These are phyloP conservation scores for Venturia pyrina DNA, from an alignment of 2,329 filamentous ascomycete genomes.

Conservation along the genomic window DNA sequence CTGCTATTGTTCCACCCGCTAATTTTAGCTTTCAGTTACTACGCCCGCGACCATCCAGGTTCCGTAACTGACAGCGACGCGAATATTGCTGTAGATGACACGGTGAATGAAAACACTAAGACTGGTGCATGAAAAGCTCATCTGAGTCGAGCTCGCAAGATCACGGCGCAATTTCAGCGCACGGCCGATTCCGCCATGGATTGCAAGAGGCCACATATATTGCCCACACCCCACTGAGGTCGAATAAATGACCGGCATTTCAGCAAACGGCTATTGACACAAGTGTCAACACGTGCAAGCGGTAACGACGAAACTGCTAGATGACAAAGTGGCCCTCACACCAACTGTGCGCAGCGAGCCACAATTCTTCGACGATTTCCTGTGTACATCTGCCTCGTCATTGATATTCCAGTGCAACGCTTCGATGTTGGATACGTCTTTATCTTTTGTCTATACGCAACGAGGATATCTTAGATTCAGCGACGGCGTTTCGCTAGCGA, in stretches of 20 bases:
- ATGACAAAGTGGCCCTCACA: too few species aligned
- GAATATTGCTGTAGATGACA: neutral
- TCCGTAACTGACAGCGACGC: too few species aligned
- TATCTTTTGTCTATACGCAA: neutral
- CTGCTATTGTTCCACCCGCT: neutral
- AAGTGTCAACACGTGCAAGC: neutral
- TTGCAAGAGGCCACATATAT: neutral
- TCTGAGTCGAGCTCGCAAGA: neutral
- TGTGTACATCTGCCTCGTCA: neutral
- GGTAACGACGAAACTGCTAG: too few species aligned
- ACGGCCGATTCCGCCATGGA: neutral
- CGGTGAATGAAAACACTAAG: neutral
- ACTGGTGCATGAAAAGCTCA: neutral
- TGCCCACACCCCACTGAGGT: neutral
- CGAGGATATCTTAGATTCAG: neutral
- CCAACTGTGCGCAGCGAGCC: too few species aligned
- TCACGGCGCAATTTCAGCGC: neutral
- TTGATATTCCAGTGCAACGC: neutral
- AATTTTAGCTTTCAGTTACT: neutral
- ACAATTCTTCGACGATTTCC: neutral
- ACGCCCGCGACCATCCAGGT: neutral
- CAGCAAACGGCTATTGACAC: neutral
- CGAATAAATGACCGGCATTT: neutral
- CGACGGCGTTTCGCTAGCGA: neutral
- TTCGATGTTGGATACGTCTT: neutral